Evolutionary conservation across 169 alveolate species (phyloP), one percentile per base, ranked within the genome.

Genomic region (Cytauxzoon felis): DNA sequence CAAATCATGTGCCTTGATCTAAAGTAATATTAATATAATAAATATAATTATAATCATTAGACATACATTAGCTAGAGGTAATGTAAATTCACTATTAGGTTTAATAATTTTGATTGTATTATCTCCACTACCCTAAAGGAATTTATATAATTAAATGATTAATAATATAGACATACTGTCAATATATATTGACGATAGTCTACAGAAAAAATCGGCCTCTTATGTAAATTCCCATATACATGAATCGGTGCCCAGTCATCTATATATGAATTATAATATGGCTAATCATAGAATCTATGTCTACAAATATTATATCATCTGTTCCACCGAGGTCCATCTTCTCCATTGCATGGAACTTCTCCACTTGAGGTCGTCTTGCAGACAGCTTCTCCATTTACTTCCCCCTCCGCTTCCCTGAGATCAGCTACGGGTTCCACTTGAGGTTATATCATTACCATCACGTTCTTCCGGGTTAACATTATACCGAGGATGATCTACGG

Each of bases 221-320:
- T 68, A 66, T 78, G 88, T 41, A 76, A 58, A 9, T 79, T 73
- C n/a, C 80, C 68, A 51, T 76, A 69, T 13, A 69, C 56, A 47
- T 66, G 78, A 42, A 60, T 64, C 7, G 66, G 59, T 50, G 66
- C 72, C 91, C 91, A 84, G 50, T 84, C 91, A 68, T 84, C 91
- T 68, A 67, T 58, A 24, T 21, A 32, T 38, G 56, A 23, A 33
- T 36, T 43, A 29, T 66, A 32, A 23, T 50, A 36, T 33, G 38
- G 21, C 21, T 57, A 27, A 66, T 45, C 16, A 57, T 54, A 50
- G 26, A 48, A 42, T n/a, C 18, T 49, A 18, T 34, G 30, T 42
- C n/a, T n/a, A n/a, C n/a, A n/a, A n/a, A n/a, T n/a, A n/a, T n/a
- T n/a, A n/a, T n/a, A n/a, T n/a, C n/a, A n/a, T n/a, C n/a, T n/a